Base-by-base conservation (phyloP, 1,139 yeast species). In the Suhomyces ambrosiae region DNA sequence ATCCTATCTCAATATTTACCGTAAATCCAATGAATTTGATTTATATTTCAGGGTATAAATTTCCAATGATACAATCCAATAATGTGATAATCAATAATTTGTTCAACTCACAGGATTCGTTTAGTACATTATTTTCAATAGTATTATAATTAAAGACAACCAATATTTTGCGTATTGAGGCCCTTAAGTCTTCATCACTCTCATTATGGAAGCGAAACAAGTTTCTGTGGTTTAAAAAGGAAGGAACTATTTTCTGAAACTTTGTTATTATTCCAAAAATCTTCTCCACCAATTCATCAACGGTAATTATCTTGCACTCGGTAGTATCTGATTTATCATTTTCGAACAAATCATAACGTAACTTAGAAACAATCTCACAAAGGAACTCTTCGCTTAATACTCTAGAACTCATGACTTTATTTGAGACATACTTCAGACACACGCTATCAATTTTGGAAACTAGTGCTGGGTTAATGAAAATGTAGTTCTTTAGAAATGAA, bases 1-100 rank as follows among this genome's bases (percentile, higher is more conserved):
- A n/a, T n/a, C n/a, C n/a, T n/a, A n/a, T n/a, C n/a, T n/a, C n/a
- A n/a, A n/a, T n/a, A n/a, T n/a, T n/a, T n/a, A n/a, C n/a, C n/a
- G n/a, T n/a, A n/a, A n/a, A n/a, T n/a, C n/a, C n/a, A n/a, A n/a
- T n/a, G n/a, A n/a, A n/a, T n/a, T n/a, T n/a, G n/a, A n/a, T n/a
- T n/a, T 25, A 37, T 10, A 60, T 37, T 33, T 63, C 68, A 4
- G 62, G 63, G 44, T 62, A 66, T 27, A 65, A 37, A 27, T 54
- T 52, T 35, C 56, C 55, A 31, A 58, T 41, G 15, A 65, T 28
- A 33, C 53, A 52, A 45, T 71, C 76, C 13, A 70, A 27, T 10
- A 65, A 30, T 26, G 60, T 49, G 12, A 68, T 46, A 10, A 61
- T 46, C 10, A 69, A 50, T 30, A 67, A 53, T 44, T 55, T 53